These are phyloP conservation scores for Odontarrhena argentea DNA, from an alignment of 345 rosid genomes.

Conservation along the genomic window DNA sequence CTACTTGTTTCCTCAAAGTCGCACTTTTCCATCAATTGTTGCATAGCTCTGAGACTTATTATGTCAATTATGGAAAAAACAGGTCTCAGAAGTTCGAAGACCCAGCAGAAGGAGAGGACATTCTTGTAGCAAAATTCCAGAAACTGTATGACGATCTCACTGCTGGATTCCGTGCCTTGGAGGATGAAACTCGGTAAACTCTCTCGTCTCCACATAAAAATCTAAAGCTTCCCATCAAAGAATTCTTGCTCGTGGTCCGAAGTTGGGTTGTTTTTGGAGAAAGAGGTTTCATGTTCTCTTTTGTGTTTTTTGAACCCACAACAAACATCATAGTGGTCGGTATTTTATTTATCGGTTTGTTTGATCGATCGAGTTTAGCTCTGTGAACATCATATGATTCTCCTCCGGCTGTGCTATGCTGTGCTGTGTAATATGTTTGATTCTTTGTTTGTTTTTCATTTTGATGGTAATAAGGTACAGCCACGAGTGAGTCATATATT, in stretches of 20 bases:
- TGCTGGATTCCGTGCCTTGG: slow-evolving; percentile 93
- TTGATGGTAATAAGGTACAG: slow-evolving; percentile 43
- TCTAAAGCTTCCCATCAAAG: not conserved
- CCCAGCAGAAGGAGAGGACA: slow-evolving; percentile 96
- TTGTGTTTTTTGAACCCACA: slow-evolving; percentile 42
- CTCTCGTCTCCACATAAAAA: not conserved
- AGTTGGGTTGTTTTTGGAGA: slow-evolving; percentile 33
- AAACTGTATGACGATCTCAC: slow-evolving; percentile 87
- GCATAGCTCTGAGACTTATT: slow-evolving; percentile 13
- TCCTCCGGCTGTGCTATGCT: slow-evolving; percentile 33
- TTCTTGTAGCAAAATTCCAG: slow-evolving; percentile 77
- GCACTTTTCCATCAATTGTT: not conserved
- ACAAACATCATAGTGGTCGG: slow-evolving; percentile 39
- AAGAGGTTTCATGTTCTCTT: slow-evolving; percentile 30
- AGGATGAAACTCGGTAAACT: slow-evolving; percentile 90
- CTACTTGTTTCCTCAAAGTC: not conserved
- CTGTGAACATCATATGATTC: slow-evolving; percentile 32
- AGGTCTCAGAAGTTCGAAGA: slow-evolving; percentile 99
- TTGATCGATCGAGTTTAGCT: slow-evolving; percentile 36
- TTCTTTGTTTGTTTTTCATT: slow-evolving; percentile 35
- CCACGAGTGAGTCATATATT: slow-evolving; percentile 34
- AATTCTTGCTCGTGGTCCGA: not conserved
- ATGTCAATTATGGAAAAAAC: slow-evolving; percentile 26
- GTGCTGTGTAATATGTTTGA: slow-evolving; percentile 43
- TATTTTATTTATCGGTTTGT: slow-evolving; percentile 38